phyloP scores from a whole-genome alignment of 495 filamentous ascomycete genomes.

The Aspergillus bertholletiae region DNA sequence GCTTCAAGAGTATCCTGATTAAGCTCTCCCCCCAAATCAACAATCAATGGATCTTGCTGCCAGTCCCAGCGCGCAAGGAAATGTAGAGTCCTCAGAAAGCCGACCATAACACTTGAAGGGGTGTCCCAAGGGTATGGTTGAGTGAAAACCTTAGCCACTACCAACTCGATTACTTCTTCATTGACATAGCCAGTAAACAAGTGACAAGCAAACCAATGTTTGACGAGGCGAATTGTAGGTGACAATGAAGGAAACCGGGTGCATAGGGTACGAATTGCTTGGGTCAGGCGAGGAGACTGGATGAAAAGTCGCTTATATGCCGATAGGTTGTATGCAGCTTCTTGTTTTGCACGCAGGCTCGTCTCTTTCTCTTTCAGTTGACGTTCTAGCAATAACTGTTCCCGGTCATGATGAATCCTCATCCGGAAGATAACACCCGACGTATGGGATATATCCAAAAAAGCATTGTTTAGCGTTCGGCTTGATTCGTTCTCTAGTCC shows the following conservation, averaged over 20 bases:
- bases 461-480: constrained; percentile 71
- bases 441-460: constrained; percentile 73
- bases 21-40: constrained; percentile 65
- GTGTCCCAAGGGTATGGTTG: constrained; percentile 75
- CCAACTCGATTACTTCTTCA: constrained; percentile 79
- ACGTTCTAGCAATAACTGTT: constrained; percentile 74
- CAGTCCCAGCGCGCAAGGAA: constrained; percentile 88
- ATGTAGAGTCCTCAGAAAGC: constrained; percentile 73
- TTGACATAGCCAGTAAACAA: constrained; percentile 71
- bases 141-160: constrained; percentile 72
- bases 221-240: constrained; percentile 80
- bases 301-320: constrained; percentile 68
- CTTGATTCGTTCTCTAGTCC: constrained; percentile 74
- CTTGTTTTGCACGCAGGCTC: constrained; percentile 58
- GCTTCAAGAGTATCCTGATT: constrained; percentile 44
- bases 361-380: constrained; percentile 67
- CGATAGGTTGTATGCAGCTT: constrained; percentile 63
- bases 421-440: constrained; percentile 58
- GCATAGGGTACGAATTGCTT: constrained; percentile 71
- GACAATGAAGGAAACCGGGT: constrained; percentile 80
- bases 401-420: constrained; percentile 72
- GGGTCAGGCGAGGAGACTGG: constrained; percentile 72
- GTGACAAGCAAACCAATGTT: constrained; percentile 85
- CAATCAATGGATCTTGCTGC: constrained; percentile 73
- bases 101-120: constrained; percentile 75